phyloP scores from a whole-genome alignment of 1,284 basidiomycete genomes.

The Trichosporon sp. region DNA sequence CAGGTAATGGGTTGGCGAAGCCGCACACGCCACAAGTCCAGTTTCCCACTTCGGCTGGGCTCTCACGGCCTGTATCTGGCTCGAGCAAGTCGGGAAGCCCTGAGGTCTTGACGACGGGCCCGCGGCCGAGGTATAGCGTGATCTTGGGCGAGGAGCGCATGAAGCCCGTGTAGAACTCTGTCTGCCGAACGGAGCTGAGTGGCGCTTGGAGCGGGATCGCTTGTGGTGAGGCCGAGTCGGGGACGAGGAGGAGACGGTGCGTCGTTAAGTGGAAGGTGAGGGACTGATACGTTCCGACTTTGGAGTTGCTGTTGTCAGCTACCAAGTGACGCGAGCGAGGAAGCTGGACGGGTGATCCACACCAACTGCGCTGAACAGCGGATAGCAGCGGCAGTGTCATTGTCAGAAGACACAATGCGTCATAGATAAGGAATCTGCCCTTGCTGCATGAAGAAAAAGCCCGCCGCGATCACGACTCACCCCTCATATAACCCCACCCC shows the following conservation, averaged over 20 bases:
- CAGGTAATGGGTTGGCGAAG: conserved; percentile 61
- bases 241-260: conserved; percentile 57
- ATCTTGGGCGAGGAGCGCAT: conserved; percentile 87
- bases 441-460: too few relatives aligned
- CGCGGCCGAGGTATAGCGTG: conserved; percentile 60
- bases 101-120: conserved; percentile 8
- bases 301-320: conserved; percentile 60
- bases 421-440: too few relatives aligned
- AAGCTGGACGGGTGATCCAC: too few relatives aligned
- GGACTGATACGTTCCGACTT: conserved; percentile 57
- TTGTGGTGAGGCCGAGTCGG: conserved; percentile 47
- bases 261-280: conserved; percentile 74
- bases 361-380: too few relatives aligned
- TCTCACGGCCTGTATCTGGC: not conserved
- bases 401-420: too few relatives aligned
- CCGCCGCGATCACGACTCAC: too few relatives aligned
- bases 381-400: too few relatives aligned
- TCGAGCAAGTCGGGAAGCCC: not conserved
- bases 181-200: conserved; percentile 64
- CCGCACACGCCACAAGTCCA: conserved; percentile 87
- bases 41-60: not conserved
- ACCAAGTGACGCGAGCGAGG: not conserved
- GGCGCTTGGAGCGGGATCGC: conserved; percentile 52
- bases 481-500: conserved; percentile 82
- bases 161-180: conserved; percentile 86